A percentile compares a stretch with the other conserved stretches of the same genome.
Conservation (phyloP, 495 filamentous ascomycete species). For the Schizothecium vesticola region DNA sequence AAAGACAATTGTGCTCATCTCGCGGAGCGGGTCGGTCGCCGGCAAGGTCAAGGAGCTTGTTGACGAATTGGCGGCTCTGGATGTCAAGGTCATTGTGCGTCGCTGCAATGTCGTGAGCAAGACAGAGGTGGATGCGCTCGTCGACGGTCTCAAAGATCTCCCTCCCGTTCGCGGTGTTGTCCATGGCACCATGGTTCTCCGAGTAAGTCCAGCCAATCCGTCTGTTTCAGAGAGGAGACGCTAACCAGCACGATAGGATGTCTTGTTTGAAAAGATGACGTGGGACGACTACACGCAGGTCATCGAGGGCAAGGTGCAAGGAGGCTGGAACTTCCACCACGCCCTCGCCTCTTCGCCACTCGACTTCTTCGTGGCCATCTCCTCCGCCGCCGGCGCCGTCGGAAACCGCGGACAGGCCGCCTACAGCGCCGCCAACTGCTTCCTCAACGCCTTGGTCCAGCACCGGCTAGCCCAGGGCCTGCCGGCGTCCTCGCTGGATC, state of each 20-base stretch:
- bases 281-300: conserved; percentile 44
- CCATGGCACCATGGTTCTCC: conserved; percentile 53
- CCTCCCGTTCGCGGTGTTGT: conserved; percentile 45
- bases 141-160: conserved; percentile 29
- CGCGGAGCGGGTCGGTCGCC: conserved; percentile 44
- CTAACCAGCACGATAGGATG: conserved; percentile 36
- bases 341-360: conserved; percentile 42
- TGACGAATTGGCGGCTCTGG: conserved; percentile 34
- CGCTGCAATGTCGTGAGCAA: conserved; percentile 41
- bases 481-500: conserved; percentile 48
- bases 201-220: conserved; percentile 34
- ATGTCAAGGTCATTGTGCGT: conserved; percentile 37
- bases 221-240: neutral
- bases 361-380: conserved; percentile 65
- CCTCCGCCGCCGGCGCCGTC: conserved; percentile 55
- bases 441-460: conserved; percentile 50
- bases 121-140: conserved; percentile 33
- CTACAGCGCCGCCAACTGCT: conserved; percentile 61
- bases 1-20: conserved; percentile 52
- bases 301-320: conserved; percentile 51
- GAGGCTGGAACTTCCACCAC: conserved; percentile 54
- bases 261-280: conserved; percentile 52
- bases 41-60: conserved; percentile 42
- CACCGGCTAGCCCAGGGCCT: conserved; percentile 41
- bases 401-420: conserved; percentile 59